Percentiles rank a stretch among this genome's conserved stretches.
Evolutionary conservation across 225 moss, liverwort and hornwort species (phyloP).

Genomic region (Bryum argenteum): DNA sequence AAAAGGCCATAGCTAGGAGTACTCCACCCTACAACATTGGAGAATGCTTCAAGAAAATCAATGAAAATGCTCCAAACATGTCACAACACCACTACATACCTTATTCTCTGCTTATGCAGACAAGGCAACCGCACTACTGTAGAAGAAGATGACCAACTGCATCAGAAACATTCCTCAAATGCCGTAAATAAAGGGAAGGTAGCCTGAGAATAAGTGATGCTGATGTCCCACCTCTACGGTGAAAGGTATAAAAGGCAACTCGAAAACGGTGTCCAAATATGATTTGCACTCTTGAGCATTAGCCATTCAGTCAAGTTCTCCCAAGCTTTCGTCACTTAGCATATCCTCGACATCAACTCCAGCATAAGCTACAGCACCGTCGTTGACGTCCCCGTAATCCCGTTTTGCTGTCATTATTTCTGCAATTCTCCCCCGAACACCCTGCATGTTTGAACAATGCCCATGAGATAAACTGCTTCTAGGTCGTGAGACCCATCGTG

Average conservation of each 20-base stretch:
- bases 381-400: slow-evolving; percentile 49
- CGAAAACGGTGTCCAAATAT: not conserved
- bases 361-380: slow-evolving; percentile 43
- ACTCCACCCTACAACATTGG: too few relatives aligned
- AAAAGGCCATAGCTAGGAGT: too few relatives aligned
- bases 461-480: not conserved
- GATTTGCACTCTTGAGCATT: not conserved
- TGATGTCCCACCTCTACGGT: not conserved
- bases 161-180: slow-evolving; percentile 4
- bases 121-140: slow-evolving; percentile 5
- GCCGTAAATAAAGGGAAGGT: too few relatives aligned
- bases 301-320: slow-evolving; percentile 46
- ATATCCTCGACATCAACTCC: slow-evolving; percentile 52
- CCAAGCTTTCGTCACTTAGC: slow-evolving; percentile 53
- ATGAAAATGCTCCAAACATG: too few relatives aligned
- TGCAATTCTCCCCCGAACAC: slow-evolving; percentile 66
- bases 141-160: slow-evolving; percentile 13
- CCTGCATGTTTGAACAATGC: slow-evolving; percentile 39
- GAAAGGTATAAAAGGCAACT: not conserved
- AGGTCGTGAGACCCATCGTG: too few relatives aligned
- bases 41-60: too few relatives aligned
- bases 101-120: too few relatives aligned
- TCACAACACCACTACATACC: too few relatives aligned
- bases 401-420: slow-evolving; percentile 61
- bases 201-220: not conserved